phyloP scores from a whole-genome alignment of 495 filamentous ascomycete genomes.

The Cenococcum geophilum region DNA sequence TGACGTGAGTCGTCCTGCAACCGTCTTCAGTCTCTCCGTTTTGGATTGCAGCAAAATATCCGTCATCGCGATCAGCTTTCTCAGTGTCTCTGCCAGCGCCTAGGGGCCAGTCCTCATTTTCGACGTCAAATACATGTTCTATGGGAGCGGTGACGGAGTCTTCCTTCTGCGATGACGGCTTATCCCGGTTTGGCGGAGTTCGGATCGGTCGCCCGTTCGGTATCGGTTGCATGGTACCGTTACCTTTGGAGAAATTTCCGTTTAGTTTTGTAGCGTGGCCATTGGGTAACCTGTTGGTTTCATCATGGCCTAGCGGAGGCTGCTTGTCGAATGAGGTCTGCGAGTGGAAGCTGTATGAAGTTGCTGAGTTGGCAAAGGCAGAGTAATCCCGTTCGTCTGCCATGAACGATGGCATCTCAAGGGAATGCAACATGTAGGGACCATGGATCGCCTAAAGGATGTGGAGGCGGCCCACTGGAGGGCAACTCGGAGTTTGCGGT shows the following conservation, averaged over 20 bases:
- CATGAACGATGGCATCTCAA: slow-evolving; percentile 32
- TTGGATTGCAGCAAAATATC: slow-evolving; percentile 27
- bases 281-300: slow-evolving; percentile 24
- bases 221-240: slow-evolving; percentile 15
- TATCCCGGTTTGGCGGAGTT: slow-evolving; percentile 6
- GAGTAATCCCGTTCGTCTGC: slow-evolving; percentile 24
- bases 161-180: slow-evolving; percentile 13
- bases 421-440: slow-evolving; percentile 16
- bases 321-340: slow-evolving; percentile 20
- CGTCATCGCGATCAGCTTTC: slow-evolving; percentile 21
- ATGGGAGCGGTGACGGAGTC: slow-evolving; percentile 1
- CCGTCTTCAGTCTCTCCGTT: slow-evolving; percentile 21
- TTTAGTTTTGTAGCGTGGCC: slow-evolving; percentile 24
- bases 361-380: slow-evolving; percentile 14
- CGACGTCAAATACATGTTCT: slow-evolving; percentile 12
- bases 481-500: slow-evolving; percentile 4
- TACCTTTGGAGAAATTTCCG: slow-evolving; percentile 24
- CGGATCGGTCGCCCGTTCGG: slow-evolving; percentile 24
- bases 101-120: slow-evolving; percentile 14
- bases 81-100: slow-evolving; percentile 18
- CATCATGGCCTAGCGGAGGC: slow-evolving; percentile 7
- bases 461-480: slow-evolving; percentile 9
- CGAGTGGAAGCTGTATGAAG: slow-evolving; percentile 10
- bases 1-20: slow-evolving; percentile 24
- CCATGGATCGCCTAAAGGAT: slow-evolving; percentile 9